These are phyloP conservation scores for Naganishia vishniacii DNA, from an alignment of 768 basidiomycete genomes.

Conservation along the genomic window DNA sequence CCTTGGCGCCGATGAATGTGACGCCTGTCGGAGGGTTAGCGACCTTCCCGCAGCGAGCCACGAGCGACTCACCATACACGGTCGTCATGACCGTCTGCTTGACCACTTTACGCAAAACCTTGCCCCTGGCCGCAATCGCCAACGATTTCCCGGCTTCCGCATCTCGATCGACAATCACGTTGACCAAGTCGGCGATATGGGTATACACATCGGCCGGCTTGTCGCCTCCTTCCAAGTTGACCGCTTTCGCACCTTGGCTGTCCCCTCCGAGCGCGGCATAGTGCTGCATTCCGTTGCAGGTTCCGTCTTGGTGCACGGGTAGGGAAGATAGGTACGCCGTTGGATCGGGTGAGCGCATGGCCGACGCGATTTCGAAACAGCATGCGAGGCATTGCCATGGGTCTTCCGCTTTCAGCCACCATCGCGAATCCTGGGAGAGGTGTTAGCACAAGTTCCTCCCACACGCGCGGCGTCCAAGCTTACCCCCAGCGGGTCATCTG, in stretches of 20 bases:
- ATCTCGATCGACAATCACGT: constrained; percentile 55
- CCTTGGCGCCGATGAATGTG: constrained; percentile 87
- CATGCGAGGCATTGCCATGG: constrained; percentile 96
- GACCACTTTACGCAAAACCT: constrained; percentile 85
- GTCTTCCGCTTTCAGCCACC: constrained; percentile 90
- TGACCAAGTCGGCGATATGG: constrained; percentile 79
- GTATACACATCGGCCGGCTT: constrained; percentile 93
- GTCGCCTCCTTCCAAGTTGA: constrained; percentile 79
- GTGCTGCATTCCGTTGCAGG: constrained; percentile 96
- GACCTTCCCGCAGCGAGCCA: constrained; percentile 21
- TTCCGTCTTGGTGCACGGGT: constrained; percentile 97
- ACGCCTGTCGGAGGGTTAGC: constrained; percentile 51
- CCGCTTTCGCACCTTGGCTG: constrained; percentile 75
- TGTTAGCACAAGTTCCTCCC: background rate
- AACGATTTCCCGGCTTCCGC: constrained; percentile 46
- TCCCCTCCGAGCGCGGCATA: constrained; percentile 98
- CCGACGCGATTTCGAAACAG: constrained; percentile 79
- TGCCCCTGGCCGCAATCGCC: constrained; percentile 65
- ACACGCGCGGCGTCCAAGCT: constrained; percentile 33
- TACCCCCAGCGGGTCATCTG: constrained; percentile 69
- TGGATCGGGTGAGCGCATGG: constrained; percentile 65
- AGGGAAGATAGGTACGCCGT: constrained; percentile 60
- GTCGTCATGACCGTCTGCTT: constrained; percentile 99
- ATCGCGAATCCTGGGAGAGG: constrained; percentile 45
- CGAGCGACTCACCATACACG: constrained; percentile 64